Conservation (phyloP, 768 basidiomycete species). For the Psilocybe subaeruginosa region DNA sequence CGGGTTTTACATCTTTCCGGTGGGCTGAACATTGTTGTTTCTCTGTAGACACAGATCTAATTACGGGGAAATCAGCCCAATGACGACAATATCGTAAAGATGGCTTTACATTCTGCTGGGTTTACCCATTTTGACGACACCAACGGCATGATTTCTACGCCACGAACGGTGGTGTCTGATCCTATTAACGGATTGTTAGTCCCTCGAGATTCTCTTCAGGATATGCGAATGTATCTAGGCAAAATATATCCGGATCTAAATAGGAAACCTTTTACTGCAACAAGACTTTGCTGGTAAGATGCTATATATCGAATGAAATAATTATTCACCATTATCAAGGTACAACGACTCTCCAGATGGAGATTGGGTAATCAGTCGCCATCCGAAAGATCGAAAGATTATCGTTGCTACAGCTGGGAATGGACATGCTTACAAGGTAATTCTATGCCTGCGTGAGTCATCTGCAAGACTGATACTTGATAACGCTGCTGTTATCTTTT, state of each 20-base stretch:
- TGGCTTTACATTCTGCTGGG: constrained; percentile 78
- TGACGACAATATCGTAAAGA: constrained; percentile 69
- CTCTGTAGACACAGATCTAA: neutral
- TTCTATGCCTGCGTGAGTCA: neutral
- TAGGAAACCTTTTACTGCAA: constrained; percentile 67
- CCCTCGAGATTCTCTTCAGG: constrained; percentile 55
- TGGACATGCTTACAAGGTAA: constrained; percentile 87
- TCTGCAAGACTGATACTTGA: neutral
- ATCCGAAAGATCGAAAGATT: constrained; percentile 57
- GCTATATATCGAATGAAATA: constrained; percentile 4
- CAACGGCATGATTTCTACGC: constrained; percentile 61
- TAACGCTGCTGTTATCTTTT: neutral
- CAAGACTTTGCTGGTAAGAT: constrained; percentile 87
- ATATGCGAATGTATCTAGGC: constrained; percentile 54
- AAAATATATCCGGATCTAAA: constrained; percentile 79
- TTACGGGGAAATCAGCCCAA: constrained; percentile 56
- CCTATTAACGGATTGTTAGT: constrained; percentile 62
- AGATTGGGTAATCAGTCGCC: constrained; percentile 87
- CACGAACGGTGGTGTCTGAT: constrained; percentile 72
- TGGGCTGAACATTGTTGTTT: constrained; percentile 33
- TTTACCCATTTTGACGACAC: constrained; percentile 52
- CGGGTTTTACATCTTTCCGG: constrained; percentile 87
- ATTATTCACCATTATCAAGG: constrained; percentile 43
- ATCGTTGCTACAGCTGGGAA: constrained; percentile 87
- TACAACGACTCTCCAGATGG: constrained; percentile 88